Evolutionary conservation across 768 basidiomycete genomes (phyloP), one percentile per base, ranked within the genome.

Genomic region (Collybia sp.): DNA sequence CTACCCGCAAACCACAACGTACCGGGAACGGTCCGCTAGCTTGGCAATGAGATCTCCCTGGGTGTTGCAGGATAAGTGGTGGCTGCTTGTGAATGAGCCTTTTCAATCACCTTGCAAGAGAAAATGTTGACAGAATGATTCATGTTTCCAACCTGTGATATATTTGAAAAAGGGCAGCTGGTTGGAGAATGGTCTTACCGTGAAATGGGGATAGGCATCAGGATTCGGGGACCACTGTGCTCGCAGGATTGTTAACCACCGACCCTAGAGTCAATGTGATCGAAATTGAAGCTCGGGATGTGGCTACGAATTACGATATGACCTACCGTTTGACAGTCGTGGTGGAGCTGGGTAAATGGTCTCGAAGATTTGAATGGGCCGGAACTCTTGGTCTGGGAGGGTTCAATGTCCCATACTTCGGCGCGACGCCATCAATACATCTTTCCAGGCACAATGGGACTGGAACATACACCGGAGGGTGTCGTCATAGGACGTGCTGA

Each of bases 401-500:
- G 73, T 15, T 75, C 67, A 40, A 88, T 65, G 52, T 91, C 81
- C 90, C 90, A 93, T 31, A 93, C 90, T 93, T 53, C 18, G 30
- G 5, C 45, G 18, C 15, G 12, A 10, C 32, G 42, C 60, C 38
- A 62, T 48, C 44, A 35, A 20, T 43, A 2, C 15, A 34, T 35
- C n/a, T 30, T 6, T 13, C 30, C 33, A 43, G 37, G 42, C 17
- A 43, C 12, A 41, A 42, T 40, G 39, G 11, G 30, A 39, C n/a
- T 20, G 6, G 36, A 35, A 72, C 83, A 54, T 56, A 91, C 90
- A 54, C 55, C 87, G 72, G 31, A 93, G 52, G 2, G 74, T 77
- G 64, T 93, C 83, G 52, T 93, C 90, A 53, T 93, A 93, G 59
- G 83, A 83, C 4, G 90, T 93, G 61, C 87, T 90, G 40, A 92